Percentiles rank a stretch among this genome's conserved stretches.
Evolutionary conservation across 2,329 filamentous ascomycete species (phyloP).

Genomic region (Immersiporthe knoxdaviesiana): DNA sequence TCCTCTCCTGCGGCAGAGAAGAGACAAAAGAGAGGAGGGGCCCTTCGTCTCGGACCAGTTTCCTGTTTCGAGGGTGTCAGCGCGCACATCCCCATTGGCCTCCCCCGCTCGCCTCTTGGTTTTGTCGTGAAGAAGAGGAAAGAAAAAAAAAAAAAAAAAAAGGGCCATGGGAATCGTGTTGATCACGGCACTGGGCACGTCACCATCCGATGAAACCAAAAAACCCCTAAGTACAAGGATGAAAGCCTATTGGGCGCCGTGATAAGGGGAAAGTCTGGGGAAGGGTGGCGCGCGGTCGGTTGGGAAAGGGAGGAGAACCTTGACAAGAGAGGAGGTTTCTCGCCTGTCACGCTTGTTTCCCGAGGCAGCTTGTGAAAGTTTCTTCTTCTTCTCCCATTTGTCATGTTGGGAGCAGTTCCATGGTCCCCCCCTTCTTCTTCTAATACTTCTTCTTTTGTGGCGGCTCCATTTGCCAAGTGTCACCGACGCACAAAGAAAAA

Average conservation of each 20-base stretch:
- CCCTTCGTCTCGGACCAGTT: neutral
- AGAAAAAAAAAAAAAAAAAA: neutral
- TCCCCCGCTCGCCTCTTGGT: neutral
- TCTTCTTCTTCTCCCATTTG: neutral
- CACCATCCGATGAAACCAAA: neutral
- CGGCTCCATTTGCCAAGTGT: neutral
- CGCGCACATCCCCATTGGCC: neutral
- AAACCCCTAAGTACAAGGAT: neutral
- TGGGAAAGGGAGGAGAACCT: neutral
- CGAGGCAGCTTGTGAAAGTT: conserved; percentile 28
- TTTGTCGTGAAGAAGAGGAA: neutral
- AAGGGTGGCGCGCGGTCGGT: too few relatives aligned
- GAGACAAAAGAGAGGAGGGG: neutral
- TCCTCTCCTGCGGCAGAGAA: neutral
- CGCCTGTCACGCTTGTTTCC: conserved; percentile 4
- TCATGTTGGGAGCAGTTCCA: too few relatives aligned
- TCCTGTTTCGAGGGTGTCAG: neutral
- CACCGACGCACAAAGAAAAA: neutral
- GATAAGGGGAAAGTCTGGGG: neutral
- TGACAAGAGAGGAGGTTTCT: neutral
- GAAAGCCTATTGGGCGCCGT: conserved; percentile 14
- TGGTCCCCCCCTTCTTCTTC: too few relatives aligned
- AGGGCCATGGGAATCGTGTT: neutral
- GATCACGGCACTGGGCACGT: neutral
- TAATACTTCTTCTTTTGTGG: too few relatives aligned